Conservation (phyloP, 495 filamentous ascomycete species). For the Tetracladium setigerum region DNA sequence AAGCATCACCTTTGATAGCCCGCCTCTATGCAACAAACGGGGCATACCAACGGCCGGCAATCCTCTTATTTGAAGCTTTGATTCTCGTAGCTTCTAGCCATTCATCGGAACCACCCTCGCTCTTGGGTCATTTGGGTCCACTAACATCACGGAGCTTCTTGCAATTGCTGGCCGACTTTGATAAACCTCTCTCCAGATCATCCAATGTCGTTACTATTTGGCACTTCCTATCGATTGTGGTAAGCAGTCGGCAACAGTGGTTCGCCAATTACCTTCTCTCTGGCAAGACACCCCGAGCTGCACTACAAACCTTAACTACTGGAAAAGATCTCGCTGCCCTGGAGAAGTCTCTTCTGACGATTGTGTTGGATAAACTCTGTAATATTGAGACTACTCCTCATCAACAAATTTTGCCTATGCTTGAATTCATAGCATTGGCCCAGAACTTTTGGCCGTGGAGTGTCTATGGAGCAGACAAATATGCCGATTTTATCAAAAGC, state of each 20-base stretch:
- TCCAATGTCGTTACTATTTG: slow-evolving; percentile 61
- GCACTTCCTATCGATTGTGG: slow-evolving; percentile 78
- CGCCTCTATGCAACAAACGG: slow-evolving; percentile 70
- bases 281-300: slow-evolving; percentile 71
- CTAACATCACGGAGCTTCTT: slow-evolving; percentile 79
- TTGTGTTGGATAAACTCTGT: slow-evolving; percentile 67
- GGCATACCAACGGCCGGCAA: slow-evolving; percentile 53
- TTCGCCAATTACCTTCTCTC: slow-evolving; percentile 89
- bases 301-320: slow-evolving; percentile 45
- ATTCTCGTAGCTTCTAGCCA: slow-evolving; percentile 58
- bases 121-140: slow-evolving; percentile 79
- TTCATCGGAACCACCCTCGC: slow-evolving; percentile 70
- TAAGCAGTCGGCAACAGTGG: slow-evolving; percentile 91
- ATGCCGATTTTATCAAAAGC: slow-evolving; percentile 59
- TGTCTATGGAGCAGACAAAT: slow-evolving; percentile 65
- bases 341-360: slow-evolving; percentile 56
- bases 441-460: slow-evolving; percentile 94
- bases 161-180: slow-evolving; percentile 66
- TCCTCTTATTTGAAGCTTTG: slow-evolving; percentile 65
- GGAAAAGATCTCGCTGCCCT: slow-evolving; percentile 23
- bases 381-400: slow-evolving; percentile 56
- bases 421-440: slow-evolving; percentile 77
- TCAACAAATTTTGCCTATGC: slow-evolving; percentile 57
- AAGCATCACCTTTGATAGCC: slow-evolving; percentile 63
- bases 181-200: slow-evolving; percentile 60